These are phyloP conservation scores for Mortierella sp. DNA, from an alignment of 371 early-diverging fungal genomes.

Conservation along the genomic window DNA sequence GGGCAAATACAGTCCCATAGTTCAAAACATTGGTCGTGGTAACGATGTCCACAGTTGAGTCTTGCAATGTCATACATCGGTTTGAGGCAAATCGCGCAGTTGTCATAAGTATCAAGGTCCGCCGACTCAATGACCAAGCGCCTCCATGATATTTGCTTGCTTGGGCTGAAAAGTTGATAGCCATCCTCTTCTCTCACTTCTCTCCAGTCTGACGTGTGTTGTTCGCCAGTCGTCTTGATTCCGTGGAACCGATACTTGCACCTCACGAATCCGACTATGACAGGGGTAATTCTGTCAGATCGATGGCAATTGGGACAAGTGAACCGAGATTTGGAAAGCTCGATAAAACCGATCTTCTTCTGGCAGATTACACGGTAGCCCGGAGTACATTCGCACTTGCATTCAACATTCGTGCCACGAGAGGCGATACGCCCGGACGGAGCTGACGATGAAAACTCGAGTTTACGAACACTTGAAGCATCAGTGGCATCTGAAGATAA, in stretches of 20 bases:
- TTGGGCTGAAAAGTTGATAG: conserved; percentile 10
- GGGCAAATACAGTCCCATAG: no score
- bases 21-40: no score
- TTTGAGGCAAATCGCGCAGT: conserved; percentile 18
- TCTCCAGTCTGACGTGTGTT: conserved; percentile 11
- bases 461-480: neutral
- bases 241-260: conserved; percentile 37
- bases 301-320: conserved; percentile 18
- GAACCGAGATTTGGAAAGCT: conserved; percentile 5
- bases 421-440: neutral
- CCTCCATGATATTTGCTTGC: conserved; percentile 4
- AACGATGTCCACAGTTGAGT: no score
- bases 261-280: conserved; percentile 4
- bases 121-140: conserved; percentile 23
- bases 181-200: neutral
- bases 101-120: neutral
- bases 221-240: conserved; percentile 9
- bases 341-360: conserved; percentile 2
- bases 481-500: conserved; percentile 15
- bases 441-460: neutral
- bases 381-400: conserved; percentile 11
- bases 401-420: conserved; percentile 22
- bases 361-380: conserved; percentile 10
- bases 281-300: neutral
- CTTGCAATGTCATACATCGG: neutral